Percentiles rank a stretch among this genome's conserved stretches.
These are phyloP conservation scores for Blastomyces silverae DNA, from an alignment of 2,329 filamentous ascomycete species.

Conservation along the genomic window DNA sequence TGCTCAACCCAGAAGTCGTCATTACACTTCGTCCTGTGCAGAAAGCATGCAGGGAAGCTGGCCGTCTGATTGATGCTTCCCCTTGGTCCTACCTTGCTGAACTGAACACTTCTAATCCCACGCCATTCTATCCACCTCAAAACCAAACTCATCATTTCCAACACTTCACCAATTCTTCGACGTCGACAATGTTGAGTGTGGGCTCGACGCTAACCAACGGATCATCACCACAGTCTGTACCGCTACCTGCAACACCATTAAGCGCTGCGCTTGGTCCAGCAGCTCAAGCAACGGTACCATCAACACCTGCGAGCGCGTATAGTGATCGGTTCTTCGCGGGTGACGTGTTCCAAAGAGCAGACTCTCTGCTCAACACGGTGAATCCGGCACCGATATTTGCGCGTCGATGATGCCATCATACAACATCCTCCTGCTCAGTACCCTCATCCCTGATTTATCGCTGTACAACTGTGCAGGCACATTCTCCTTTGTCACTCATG, in stretches of 20 bases:
- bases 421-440: background rate
- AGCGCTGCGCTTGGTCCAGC: constrained; percentile 84
- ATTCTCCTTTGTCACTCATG: background rate
- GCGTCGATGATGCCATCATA: constrained; percentile 30
- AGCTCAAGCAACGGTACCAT: constrained; percentile 69
- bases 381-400: constrained; percentile 38
- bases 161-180: constrained; percentile 29
- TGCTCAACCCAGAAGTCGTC: constrained; percentile 60
- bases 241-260: constrained; percentile 76
- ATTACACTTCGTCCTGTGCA: constrained; percentile 72
- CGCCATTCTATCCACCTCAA: constrained; percentile 28
- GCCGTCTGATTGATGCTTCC: constrained; percentile 60
- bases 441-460: background rate
- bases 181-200: constrained; percentile 17
- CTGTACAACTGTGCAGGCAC: constrained; percentile 1
- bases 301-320: constrained; percentile 45
- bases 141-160: constrained; percentile 23
- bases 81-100: constrained; percentile 55
- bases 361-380: constrained; percentile 42
- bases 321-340: constrained; percentile 46
- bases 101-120: constrained; percentile 31
- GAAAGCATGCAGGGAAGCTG: constrained; percentile 72
- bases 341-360: constrained; percentile 45
- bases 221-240: constrained; percentile 46
- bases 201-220: constrained; percentile 21